phyloP scores from a whole-genome alignment of 2,329 filamentous ascomycete species.

The Kalaharituber pfeilii region DNA sequence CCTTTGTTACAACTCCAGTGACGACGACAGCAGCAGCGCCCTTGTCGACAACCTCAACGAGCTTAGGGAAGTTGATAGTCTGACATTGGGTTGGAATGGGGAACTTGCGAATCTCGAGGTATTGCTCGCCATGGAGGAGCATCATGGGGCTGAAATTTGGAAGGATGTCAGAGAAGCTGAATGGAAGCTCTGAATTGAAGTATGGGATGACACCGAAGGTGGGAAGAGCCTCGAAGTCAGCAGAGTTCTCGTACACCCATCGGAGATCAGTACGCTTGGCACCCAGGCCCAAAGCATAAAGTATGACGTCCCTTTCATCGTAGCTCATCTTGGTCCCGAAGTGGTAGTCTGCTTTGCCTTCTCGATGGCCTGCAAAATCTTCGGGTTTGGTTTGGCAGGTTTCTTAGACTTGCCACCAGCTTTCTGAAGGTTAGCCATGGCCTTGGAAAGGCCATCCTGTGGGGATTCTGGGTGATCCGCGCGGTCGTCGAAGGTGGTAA shows the following conservation, averaged over 20 bases:
- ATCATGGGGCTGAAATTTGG: conserved; percentile 98
- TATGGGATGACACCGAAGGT: conserved; percentile 95
- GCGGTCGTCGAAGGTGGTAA: conserved; percentile 74
- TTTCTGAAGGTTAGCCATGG: conserved; percentile 75
- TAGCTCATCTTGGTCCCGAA: conserved; percentile 65
- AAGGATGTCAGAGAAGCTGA: conserved; percentile 62
- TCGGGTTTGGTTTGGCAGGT: conserved; percentile 34
- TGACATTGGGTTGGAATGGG: conserved; percentile 73
- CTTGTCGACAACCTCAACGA: conserved; percentile 94
- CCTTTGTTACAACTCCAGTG: conserved; percentile 61
- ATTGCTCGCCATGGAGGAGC: conserved; percentile 97
- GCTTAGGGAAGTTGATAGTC: conserved; percentile 56
- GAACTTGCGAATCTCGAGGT: conserved; percentile 81
- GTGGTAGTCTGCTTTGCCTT: conserved; percentile 52
- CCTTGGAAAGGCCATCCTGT: conserved; percentile 59
- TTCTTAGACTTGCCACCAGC: conserved; percentile 37
- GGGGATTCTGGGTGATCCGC: conserved; percentile 71
- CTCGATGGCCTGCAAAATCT: conserved; percentile 59
- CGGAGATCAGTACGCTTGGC: conserved; percentile 78
- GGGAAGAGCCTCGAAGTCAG: conserved; percentile 83
- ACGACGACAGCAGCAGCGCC: conserved; percentile 73
- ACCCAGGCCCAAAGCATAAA: conserved; percentile 90
- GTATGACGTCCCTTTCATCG: conserved; percentile 70
- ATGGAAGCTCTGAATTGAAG: conserved; percentile 69
- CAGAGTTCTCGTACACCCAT: conserved; percentile 75